These are phyloP conservation scores for Paecilomyces niveus DNA, from an alignment of 2,329 filamentous ascomycete species.

Conservation along the genomic window DNA sequence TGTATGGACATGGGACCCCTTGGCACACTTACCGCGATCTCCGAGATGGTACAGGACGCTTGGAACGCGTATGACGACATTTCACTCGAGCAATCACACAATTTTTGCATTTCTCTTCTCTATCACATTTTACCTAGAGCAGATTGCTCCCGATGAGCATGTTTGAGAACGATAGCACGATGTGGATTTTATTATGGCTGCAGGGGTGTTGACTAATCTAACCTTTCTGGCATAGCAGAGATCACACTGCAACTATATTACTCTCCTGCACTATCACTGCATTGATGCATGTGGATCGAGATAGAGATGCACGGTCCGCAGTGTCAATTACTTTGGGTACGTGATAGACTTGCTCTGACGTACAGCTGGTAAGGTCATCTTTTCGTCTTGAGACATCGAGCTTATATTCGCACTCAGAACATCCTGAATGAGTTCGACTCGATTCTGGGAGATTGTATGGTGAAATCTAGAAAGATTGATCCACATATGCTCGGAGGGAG, in stretches of 20 bases:
- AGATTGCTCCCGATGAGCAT: too few species aligned
- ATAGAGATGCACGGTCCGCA: too few species aligned
- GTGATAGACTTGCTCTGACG: too few species aligned
- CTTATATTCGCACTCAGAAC: too few species aligned
- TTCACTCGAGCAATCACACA: slow-evolving; percentile 15
- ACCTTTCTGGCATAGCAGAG: slow-evolving; percentile 20
- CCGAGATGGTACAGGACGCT: not conserved
- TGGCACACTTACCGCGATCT: not conserved
- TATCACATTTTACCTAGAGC: slow-evolving; percentile 22
- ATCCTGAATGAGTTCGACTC: too few species aligned
- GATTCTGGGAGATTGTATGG: too few species aligned
- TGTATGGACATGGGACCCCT: not conserved
- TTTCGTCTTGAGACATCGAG: too few species aligned
- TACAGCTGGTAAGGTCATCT: too few species aligned
- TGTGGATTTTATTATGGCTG: not conserved
- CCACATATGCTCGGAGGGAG: not conserved
- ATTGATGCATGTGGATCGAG: too few species aligned
- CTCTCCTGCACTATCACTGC: not conserved
- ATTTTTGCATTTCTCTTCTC: slow-evolving; percentile 15
- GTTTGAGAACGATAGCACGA: too few species aligned
- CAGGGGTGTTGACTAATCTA: not conserved
- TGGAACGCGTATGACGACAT: slow-evolving; percentile 10
- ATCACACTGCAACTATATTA: slow-evolving; percentile 14
- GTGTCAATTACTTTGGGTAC: too few species aligned
- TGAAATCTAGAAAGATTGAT: too few species aligned